phyloP scores from a whole-genome alignment of 345 rosid genomes.

The Rhodamnia rubescens region DNA sequence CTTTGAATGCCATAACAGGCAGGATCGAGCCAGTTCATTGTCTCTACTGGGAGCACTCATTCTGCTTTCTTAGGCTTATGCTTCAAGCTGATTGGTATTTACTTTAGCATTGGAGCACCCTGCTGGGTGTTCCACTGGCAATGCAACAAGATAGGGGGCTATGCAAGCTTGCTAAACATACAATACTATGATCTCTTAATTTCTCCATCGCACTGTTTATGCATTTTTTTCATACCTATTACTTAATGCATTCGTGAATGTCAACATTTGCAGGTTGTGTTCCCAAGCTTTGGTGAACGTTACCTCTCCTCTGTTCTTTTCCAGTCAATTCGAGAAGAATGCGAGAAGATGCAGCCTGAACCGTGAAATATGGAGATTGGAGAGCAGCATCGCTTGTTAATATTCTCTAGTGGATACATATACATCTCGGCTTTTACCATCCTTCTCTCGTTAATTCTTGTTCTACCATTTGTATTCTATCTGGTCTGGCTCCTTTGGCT shows the following conservation, averaged over 20 bases:
- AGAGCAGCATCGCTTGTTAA: neutral
- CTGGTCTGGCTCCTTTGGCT: neutral
- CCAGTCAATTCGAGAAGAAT: constrained; percentile 85
- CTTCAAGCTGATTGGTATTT: neutral
- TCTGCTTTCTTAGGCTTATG: neutral
- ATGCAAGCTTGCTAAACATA: neutral
- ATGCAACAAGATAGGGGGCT: neutral
- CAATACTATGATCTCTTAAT: neutral
- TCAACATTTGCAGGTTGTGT: constrained; percentile 52
- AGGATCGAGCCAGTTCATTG: neutral
- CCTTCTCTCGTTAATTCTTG: neutral
- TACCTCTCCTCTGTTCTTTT: constrained; percentile 80
- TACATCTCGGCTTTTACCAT: neutral
- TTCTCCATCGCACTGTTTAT: neutral
- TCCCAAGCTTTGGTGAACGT: constrained; percentile 93
- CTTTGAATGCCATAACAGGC: neutral
- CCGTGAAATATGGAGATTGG: neutral
- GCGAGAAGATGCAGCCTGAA: constrained; percentile 72
- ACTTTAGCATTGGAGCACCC: neutral
- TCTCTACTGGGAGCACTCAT: neutral
- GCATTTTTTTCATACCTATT: neutral
- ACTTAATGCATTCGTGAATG: neutral
- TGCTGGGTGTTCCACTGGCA: neutral
- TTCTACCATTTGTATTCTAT: neutral
- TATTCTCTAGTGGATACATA: neutral